phyloP scores from a whole-genome alignment of 306 rosid genomes.

The Inga laurina region DNA sequence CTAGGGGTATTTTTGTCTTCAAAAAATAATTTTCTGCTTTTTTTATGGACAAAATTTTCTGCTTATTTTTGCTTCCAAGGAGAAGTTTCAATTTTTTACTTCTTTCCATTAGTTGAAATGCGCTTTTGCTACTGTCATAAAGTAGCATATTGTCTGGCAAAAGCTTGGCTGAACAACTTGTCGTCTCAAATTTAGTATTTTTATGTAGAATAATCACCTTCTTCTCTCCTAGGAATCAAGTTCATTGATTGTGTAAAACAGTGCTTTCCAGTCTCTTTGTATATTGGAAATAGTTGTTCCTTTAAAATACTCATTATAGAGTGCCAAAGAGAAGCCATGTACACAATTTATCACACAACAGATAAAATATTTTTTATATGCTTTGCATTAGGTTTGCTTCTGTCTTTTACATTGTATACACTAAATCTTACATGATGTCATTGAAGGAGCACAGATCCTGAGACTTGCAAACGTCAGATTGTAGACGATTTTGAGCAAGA shows the following conservation, averaged over 20 bases:
- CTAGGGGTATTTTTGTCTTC: neutral
- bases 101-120: neutral
- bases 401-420: neutral
- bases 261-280: neutral
- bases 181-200: neutral
- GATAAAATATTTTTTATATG: neutral
- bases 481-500: slow-evolving; percentile 74
- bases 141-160: neutral
- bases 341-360: neutral
- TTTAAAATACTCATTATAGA: neutral
- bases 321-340: neutral
- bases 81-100: neutral
- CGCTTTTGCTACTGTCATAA: neutral
- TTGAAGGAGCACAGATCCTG: slow-evolving; percentile 86
- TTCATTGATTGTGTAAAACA: neutral
- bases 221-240: neutral
- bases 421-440: slow-evolving; percentile 33
- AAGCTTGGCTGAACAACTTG: neutral
- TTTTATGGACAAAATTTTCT: too few relatives aligned
- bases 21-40: neutral
- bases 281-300: neutral
- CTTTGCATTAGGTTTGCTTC: slow-evolving; percentile 23
- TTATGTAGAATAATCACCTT: neutral
- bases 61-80: neutral
- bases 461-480: slow-evolving; percentile 70